Evolutionary conservation across 73 alveolate genomes (phyloP).

Genomic region (Tetrahymena thermophila): DNA sequence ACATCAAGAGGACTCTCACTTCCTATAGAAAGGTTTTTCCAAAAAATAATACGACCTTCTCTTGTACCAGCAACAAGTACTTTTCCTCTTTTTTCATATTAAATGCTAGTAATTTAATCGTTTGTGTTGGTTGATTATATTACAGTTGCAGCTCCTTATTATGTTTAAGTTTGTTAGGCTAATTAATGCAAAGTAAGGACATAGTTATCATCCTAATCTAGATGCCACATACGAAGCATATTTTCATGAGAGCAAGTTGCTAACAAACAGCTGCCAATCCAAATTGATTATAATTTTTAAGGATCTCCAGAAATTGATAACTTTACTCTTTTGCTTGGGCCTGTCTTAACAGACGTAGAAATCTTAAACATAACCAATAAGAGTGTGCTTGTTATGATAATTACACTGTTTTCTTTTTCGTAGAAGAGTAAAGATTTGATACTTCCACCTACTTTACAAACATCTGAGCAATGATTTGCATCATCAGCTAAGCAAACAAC

Average conservation of each 20-base stretch:
- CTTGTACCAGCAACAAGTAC: constrained; percentile 90
- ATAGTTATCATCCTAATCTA: constrained; percentile 93
- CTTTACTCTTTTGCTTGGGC: constrained; percentile 89
- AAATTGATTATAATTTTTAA: constrained; percentile 80
- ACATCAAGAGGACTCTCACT: constrained; percentile 80
- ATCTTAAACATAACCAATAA: constrained; percentile 87
- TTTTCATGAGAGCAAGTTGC: constrained; percentile 95
- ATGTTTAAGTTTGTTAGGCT: not conserved
- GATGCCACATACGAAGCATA: constrained; percentile 88
- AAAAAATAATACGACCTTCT: constrained; percentile 89
- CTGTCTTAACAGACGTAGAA: constrained; percentile 81
- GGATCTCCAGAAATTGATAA: constrained; percentile 95
- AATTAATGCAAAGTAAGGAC: constrained; percentile 75
- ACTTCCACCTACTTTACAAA: constrained; percentile 96
- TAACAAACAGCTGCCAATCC: constrained; percentile 92
- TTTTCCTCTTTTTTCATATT: constrained; percentile 77
- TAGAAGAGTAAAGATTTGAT: constrained; percentile 86
- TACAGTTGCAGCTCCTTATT: constrained; percentile 56
- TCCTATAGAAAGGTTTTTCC: constrained; percentile 88
- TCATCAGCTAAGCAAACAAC: constrained; percentile 97
- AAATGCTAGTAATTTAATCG: constrained; percentile 78
- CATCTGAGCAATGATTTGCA: constrained; percentile 85
- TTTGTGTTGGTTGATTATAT: constrained; percentile 65
- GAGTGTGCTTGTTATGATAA: constrained; percentile 88
- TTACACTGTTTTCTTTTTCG: constrained; percentile 90